A percentile compares a stretch with the other conserved stretches of the same genome.
These are phyloP conservation scores for Saturnispora sanitii DNA, from an alignment of 805 yeast species.

Conservation along the genomic window DNA sequence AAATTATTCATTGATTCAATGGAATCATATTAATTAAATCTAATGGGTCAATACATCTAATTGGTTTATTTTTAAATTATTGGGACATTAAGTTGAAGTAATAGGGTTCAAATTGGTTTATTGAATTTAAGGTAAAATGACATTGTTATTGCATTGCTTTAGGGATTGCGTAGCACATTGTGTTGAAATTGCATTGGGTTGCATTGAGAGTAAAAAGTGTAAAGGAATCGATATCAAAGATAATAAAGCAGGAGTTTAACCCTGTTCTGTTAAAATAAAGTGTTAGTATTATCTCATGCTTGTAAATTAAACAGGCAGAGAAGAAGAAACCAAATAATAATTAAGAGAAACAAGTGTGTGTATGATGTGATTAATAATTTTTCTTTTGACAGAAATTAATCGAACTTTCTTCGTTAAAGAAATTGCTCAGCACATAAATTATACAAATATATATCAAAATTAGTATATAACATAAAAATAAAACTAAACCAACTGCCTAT, in stretches of 20 bases:
- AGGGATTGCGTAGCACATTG: no score
- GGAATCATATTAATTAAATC: neutral
- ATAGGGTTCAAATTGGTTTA: neutral
- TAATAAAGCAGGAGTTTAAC: slow-evolving; percentile 1
- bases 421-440: neutral
- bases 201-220: no score
- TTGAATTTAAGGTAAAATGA: no score
- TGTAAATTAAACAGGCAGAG: no score
- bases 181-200: no score
- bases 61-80: neutral
- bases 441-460: neutral
- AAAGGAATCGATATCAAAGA: no score
- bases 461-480: neutral
- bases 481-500: slow-evolving; percentile 5
- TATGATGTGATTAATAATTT: no score
- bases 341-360: no score
- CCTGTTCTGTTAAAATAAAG: slow-evolving; percentile 1
- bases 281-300: neutral
- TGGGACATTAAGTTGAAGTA: neutral
- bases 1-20: neutral
- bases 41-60: neutral
- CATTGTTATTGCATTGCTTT: neutral
- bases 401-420: neutral
- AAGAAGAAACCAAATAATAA: no score
- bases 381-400: no score